Conservation (phyloP, 495 filamentous ascomycete species). For the Hypoxylon perforatum region DNA sequence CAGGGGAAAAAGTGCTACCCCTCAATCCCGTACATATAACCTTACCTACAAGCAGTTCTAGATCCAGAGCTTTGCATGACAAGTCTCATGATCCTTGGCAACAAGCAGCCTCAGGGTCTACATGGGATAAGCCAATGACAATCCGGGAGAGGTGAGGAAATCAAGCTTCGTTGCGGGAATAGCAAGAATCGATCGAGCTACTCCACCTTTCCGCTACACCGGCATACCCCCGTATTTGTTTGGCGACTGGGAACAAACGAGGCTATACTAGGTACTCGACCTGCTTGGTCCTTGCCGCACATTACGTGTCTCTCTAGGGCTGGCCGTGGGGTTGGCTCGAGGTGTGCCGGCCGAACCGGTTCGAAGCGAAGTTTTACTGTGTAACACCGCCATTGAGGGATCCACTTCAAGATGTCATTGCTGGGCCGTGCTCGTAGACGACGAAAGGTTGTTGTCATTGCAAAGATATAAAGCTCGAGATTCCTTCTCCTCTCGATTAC, state of each 20-base stretch:
- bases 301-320: constrained; percentile 38
- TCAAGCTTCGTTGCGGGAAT: constrained; percentile 27
- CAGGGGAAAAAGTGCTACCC: too few species aligned
- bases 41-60: not conserved
- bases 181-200: constrained; percentile 4
- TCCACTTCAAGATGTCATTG: constrained; percentile 36
- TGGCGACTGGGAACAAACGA: too few species aligned
- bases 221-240: constrained; percentile 21
- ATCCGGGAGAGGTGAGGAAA: constrained; percentile 5
- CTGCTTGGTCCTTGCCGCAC: constrained; percentile 6
- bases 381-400: constrained; percentile 16
- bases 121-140: constrained; percentile 1
- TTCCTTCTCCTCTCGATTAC: not conserved
- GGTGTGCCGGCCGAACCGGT: constrained; percentile 32
- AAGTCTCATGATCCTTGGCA: constrained; percentile 16
- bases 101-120: constrained; percentile 5
- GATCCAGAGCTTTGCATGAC: not conserved
- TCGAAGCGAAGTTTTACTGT: constrained; percentile 20
- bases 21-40: not conserved
- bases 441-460: constrained; percentile 15
- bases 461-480: constrained; percentile 3
- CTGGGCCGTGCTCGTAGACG: constrained; percentile 11
- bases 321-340: constrained; percentile 1
- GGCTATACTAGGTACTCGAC: too few species aligned
- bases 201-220: constrained; percentile 30